These are phyloP conservation scores for Mucor indicus DNA, from an alignment of 371 early-diverging fungal genomes.

Conservation along the genomic window DNA sequence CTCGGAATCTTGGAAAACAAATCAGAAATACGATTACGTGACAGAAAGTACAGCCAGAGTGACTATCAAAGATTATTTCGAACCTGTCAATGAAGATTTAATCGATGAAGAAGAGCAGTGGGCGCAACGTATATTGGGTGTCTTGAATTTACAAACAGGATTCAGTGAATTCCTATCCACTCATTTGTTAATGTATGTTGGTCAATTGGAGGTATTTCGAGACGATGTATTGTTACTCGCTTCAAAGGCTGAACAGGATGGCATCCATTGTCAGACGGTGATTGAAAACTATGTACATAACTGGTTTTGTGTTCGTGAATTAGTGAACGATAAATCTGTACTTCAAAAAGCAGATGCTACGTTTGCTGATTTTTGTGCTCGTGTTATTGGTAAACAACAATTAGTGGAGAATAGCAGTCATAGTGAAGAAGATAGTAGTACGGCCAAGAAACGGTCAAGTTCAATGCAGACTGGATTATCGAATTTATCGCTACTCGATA, in stretches of 20 bases:
- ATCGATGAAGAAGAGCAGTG: slow-evolving; percentile 19
- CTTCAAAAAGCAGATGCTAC: slow-evolving; percentile 31
- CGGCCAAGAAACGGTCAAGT: neutral
- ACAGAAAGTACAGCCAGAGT: slow-evolving; percentile 45
- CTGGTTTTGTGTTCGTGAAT: slow-evolving; percentile 50
- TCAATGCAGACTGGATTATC: too few relatives aligned
- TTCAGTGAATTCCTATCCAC: slow-evolving; percentile 35
- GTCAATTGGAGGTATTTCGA: slow-evolving; percentile 38
- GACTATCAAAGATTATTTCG: slow-evolving; percentile 47
- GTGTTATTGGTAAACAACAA: slow-evolving; percentile 6
- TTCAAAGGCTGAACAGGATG: slow-evolving; percentile 37
- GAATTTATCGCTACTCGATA: too few relatives aligned
- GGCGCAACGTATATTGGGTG: slow-evolving; percentile 30
- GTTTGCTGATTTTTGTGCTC: slow-evolving; percentile 43
- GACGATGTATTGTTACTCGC: slow-evolving; percentile 46
- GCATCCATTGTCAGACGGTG: slow-evolving; percentile 37
- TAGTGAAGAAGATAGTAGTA: neutral
- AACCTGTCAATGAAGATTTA: slow-evolving; percentile 6
- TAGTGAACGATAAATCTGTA: slow-evolving; percentile 39
- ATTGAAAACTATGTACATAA: slow-evolving; percentile 43
- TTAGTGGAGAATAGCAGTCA: slow-evolving; percentile 1
- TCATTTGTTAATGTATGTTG: slow-evolving; percentile 41
- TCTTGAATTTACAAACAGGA: slow-evolving; percentile 41
- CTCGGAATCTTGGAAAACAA: slow-evolving; percentile 40
- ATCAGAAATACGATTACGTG: slow-evolving; percentile 47